phyloP scores from a whole-genome alignment of 73 alveolate genomes.

The Tetrahymena elliotti region DNA sequence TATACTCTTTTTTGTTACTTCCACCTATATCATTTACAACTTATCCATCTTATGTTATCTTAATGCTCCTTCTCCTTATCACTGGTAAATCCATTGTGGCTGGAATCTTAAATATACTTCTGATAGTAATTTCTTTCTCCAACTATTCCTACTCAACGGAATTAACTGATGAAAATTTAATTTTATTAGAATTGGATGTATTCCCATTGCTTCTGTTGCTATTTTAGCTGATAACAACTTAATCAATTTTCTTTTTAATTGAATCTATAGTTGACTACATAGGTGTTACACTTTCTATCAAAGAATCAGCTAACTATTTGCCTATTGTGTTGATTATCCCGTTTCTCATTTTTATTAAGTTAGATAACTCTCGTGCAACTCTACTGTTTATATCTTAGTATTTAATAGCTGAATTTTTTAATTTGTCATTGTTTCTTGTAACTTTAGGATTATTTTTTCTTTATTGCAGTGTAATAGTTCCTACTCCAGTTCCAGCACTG shows the following conservation, averaged over 20 bases:
- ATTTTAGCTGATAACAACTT: not conserved
- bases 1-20: not conserved
- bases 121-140: not conserved
- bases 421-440: not conserved
- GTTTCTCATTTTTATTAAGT: not conserved
- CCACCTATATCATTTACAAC: not conserved
- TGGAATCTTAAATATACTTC: not conserved
- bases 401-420: not conserved
- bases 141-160: not conserved
- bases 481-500: not conserved
- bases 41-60: not conserved
- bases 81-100: not conserved
- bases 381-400: not conserved
- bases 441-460: not conserved
- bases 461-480: not conserved
- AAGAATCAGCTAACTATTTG: not conserved
- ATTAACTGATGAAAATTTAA: not conserved
- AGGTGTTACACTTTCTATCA: not conserved
- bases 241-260: not conserved
- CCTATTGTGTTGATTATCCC: not conserved
- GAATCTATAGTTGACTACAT: not conserved
- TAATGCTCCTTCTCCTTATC: not conserved
- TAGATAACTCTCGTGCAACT: not conserved
- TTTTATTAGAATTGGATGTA: not conserved
- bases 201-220: not conserved